Evolutionary conservation across 306 rosid genomes (phyloP), one percentile per base, ranked within the genome.

Genomic region (Vigna trinervia): DNA sequence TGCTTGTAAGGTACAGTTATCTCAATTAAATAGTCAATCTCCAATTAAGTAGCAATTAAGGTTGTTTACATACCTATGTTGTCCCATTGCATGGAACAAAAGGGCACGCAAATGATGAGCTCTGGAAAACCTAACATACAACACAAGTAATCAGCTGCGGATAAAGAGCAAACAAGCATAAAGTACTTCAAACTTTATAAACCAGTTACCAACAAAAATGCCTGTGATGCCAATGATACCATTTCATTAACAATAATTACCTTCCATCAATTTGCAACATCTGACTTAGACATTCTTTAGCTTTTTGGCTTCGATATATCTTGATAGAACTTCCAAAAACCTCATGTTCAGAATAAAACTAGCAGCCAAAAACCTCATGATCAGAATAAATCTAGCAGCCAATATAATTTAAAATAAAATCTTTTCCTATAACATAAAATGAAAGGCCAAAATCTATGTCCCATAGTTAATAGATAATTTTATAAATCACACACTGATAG

Each of bases 51-150:
- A 68, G 70, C 57, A 47, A 67, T 30, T 46, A 73, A 28, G 57
- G 58, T 70, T 53, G 81, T 79, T 59, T 39, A 69, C 66, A 22
- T 77, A 95, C 98, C 97, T 89, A 80, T 94, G 98, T 75, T 94
- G 91, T 71, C 97, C 98, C 90, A 88, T 84, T 75, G 96, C 97
- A 83, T 95, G 98, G 53, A 88, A 83, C 78, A 95, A 39, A 43
- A 90, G 86, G 68, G 97, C 97, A 50, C 91, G 97, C 90, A 88
- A 84, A 88, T 92, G 93, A 85, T 88, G 92, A 75, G 96, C 98
- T 88, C 85, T 95, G 15, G 89, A 86, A 85, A 87, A 92, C 91
- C 98, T 95, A 61, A 56, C 89, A 89, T 74, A 66, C 73, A 62
- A 64, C 26, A 73, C 66, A 82, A 76, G 75, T 22, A 22, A 22